Percentiles rank a stretch among this genome's conserved stretches.
Evolutionary conservation across 257 asterid species (phyloP).

Genomic region (Jaltomata sinuosa): DNA sequence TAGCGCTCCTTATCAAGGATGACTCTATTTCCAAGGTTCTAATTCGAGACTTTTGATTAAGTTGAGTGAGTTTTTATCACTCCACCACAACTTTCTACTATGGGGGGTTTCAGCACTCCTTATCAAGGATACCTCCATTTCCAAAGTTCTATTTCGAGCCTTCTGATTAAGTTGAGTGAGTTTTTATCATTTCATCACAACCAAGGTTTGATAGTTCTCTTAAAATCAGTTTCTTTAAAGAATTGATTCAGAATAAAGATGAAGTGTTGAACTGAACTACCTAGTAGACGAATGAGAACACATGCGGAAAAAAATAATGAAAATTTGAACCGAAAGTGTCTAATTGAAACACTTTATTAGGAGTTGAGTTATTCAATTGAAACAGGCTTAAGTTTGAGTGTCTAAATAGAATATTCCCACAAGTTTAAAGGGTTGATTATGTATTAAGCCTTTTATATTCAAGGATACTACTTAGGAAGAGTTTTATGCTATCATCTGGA

Average conservation of each 20-base stretch:
- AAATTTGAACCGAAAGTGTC: no score
- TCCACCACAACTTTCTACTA: no score
- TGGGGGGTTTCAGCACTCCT: background rate
- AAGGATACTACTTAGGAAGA: background rate
- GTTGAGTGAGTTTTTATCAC: background rate
- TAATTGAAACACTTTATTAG: no score
- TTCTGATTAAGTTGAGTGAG: background rate
- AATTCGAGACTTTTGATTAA: background rate
- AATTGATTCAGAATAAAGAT: background rate
- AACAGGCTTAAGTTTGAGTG: no score
- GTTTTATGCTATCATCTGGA: background rate
- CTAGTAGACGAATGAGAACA: no score
- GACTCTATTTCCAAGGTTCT: background rate
- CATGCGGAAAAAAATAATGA: no score
- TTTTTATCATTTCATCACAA: background rate
- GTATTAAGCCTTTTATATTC: background rate
- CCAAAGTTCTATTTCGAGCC: background rate
- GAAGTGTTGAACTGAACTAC: no score
- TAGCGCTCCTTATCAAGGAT: background rate
- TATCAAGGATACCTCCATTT: background rate
- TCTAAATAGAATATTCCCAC: no score
- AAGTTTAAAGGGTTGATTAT: no score
- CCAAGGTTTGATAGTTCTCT: background rate
- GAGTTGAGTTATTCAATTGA: no score
- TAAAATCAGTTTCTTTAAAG: background rate